phyloP scores from a whole-genome alignment of 2,329 filamentous ascomycete species.

The Aspergillus luchuensis region DNA sequence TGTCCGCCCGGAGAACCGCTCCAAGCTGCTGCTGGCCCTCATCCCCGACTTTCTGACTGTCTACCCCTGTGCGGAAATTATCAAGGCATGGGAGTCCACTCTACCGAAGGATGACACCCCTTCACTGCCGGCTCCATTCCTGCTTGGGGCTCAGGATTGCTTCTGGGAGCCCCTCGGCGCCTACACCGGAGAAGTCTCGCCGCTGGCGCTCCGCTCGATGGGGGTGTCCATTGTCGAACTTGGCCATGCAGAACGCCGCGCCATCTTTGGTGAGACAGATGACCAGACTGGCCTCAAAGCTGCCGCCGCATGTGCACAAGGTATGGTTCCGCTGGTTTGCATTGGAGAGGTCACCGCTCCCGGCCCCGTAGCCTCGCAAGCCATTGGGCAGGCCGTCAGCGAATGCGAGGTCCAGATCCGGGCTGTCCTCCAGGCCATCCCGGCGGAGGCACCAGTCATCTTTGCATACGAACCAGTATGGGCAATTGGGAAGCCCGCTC shows the following conservation, averaged over 20 bases:
- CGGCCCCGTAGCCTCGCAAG: slow-evolving; percentile 48
- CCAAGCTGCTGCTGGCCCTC: slow-evolving; percentile 70
- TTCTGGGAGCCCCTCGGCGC: slow-evolving; percentile 70
- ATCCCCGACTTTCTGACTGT: slow-evolving; percentile 77
- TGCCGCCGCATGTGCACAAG: slow-evolving; percentile 65
- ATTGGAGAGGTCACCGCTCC: slow-evolving; percentile 68
- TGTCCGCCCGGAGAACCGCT: slow-evolving; percentile 44
- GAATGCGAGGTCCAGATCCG: slow-evolving; percentile 69
- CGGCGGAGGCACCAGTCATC: slow-evolving; percentile 67
- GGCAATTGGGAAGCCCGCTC: slow-evolving; percentile 76
- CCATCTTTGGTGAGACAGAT: slow-evolving; percentile 75
- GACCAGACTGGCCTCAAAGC: slow-evolving; percentile 68
- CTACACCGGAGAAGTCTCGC: slow-evolving; percentile 77
- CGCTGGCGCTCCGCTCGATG: slow-evolving; percentile 65
- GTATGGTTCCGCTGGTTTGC: slow-evolving; percentile 76
- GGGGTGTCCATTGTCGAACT: slow-evolving; percentile 75
- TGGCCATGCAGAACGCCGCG: slow-evolving; percentile 76
- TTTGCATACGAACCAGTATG: slow-evolving; percentile 87
- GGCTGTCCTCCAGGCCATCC: slow-evolving; percentile 63
- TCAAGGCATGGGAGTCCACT: slow-evolving; percentile 35
- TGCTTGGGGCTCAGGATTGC: slow-evolving; percentile 75
- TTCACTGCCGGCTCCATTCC: slow-evolving; percentile 52
- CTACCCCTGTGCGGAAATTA: slow-evolving; percentile 46
- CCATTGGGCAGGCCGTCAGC: slow-evolving; percentile 61
- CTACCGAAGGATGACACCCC: slow-evolving; percentile 19